These are phyloP conservation scores for Thyridium curvatum DNA, from an alignment of 2,329 filamentous ascomycete species.

Conservation along the genomic window DNA sequence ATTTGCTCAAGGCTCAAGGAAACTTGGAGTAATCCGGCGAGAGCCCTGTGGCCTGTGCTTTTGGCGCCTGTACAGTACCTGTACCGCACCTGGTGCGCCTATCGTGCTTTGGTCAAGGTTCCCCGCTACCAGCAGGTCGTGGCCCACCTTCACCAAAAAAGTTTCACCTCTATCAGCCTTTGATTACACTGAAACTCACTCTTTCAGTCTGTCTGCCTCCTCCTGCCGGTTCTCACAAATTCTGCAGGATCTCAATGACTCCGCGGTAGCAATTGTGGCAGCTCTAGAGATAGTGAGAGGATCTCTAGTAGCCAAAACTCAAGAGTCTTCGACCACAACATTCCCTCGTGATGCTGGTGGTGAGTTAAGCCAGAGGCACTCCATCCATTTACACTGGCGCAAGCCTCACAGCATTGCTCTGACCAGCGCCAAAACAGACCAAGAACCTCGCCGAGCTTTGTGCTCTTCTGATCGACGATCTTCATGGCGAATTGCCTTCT, in stretches of 20 bases:
- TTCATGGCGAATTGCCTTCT: constrained; percentile 85
- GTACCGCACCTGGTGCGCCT: not conserved
- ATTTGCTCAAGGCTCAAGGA: no score
- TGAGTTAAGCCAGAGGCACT: constrained; percentile 14
- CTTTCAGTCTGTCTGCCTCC: not conserved
- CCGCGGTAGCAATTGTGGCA: constrained; percentile 61
- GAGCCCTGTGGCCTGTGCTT: no score
- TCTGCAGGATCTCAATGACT: constrained; percentile 43
- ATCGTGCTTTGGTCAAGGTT: not conserved
- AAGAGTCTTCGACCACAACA: constrained; percentile 8
- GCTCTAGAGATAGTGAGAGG: constrained; percentile 75
- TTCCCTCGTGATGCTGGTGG: constrained; percentile 23
- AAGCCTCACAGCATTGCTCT: not conserved
- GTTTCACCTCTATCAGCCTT: constrained; percentile 2
- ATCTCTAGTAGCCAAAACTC: constrained; percentile 66
- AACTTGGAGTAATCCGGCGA: no score
- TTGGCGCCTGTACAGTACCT: no score
- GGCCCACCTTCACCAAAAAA: constrained; percentile 9
- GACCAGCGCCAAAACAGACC: constrained; percentile 37
- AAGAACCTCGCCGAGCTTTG: constrained; percentile 83
- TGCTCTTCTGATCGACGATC: constrained; percentile 79
- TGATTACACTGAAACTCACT: not conserved
- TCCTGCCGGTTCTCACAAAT: constrained; percentile 3
- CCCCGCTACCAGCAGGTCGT: constrained; percentile 5
- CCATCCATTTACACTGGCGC: not conserved